phyloP scores from a whole-genome alignment of 495 filamentous ascomycete species.

The Geoglossum glabrum region DNA sequence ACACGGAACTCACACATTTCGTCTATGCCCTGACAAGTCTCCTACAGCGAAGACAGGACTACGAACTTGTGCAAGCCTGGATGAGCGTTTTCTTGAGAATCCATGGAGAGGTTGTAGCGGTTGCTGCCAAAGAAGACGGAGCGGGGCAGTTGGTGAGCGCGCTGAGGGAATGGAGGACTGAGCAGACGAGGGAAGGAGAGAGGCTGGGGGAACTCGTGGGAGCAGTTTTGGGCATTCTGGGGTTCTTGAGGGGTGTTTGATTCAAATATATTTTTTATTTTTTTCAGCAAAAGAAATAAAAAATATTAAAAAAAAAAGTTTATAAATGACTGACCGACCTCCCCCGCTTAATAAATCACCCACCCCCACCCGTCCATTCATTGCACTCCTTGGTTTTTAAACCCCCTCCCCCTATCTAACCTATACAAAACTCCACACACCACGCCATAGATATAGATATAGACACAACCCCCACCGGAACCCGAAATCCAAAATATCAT shows the following conservation, averaged over 20 bases:
- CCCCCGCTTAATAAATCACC: too few relatives aligned
- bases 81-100: slow-evolving; percentile 77
- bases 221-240: slow-evolving; percentile 74
- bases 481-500: too few relatives aligned
- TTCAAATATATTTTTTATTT: too few relatives aligned
- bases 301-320: too few relatives aligned
- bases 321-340: too few relatives aligned
- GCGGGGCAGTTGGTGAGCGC: slow-evolving; percentile 21
- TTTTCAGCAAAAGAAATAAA: too few relatives aligned
- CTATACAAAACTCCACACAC: too few relatives aligned
- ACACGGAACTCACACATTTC: slow-evolving; percentile 38
- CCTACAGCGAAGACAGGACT: slow-evolving; percentile 49
- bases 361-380: too few relatives aligned
- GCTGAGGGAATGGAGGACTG: slow-evolving; percentile 41
- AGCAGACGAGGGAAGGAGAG: slow-evolving; percentile 44
- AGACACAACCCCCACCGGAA: too few relatives aligned
- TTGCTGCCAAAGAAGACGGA: slow-evolving; percentile 3
- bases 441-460: too few relatives aligned
- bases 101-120: slow-evolving; percentile 33
- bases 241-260: slow-evolving; percentile 41
- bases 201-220: slow-evolving; percentile 60
- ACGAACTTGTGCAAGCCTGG: slow-evolving; percentile 88
- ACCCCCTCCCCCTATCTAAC: too few relatives aligned
- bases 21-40: slow-evolving; percentile 51
- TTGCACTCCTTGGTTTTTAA: too few relatives aligned